These are phyloP conservation scores for Apophysomyces ossiformis DNA, from an alignment of 371 early-diverging fungal species.

Conservation along the genomic window DNA sequence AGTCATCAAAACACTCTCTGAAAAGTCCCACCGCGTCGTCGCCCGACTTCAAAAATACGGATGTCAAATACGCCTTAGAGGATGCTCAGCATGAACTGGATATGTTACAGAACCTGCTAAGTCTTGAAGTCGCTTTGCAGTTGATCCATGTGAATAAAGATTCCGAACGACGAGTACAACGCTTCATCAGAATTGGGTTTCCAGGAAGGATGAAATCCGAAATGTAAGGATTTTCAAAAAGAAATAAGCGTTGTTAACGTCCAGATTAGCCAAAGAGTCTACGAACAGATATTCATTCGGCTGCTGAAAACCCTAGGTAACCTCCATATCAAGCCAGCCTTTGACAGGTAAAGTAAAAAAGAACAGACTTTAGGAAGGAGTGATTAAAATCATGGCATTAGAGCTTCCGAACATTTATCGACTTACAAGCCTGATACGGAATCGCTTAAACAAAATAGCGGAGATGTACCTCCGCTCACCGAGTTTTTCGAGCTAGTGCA, in stretches of 20 bases:
- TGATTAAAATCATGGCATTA: constrained; percentile 21
- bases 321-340: constrained; percentile 73
- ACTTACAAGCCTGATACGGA: constrained; percentile 53
- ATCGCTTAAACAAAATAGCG: constrained; percentile 23
- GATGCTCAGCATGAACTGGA: constrained; percentile 44
- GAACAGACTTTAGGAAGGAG: not conserved
- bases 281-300: constrained; percentile 67
- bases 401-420: constrained; percentile 64
- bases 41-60: constrained; percentile 15
- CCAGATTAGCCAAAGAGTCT: constrained; percentile 45
- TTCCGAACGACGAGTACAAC: constrained; percentile 65
- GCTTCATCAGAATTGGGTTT: constrained; percentile 29
- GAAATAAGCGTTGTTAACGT: not conserved
- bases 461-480: constrained; percentile 57
- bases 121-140: constrained; percentile 78
- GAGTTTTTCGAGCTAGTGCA: constrained; percentile 90
- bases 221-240: constrained; percentile 22
- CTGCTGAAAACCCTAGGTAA: constrained; percentile 65
- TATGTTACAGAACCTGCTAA: constrained; percentile 67
- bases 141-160: constrained; percentile 85
- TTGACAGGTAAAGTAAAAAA: constrained; percentile 52
- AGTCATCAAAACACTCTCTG: constrained; percentile 23
- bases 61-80: constrained; percentile 17
- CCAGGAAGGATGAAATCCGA: constrained; percentile 33
- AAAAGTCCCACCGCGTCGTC: constrained; percentile 5